Conservation (phyloP, 164 flowering plant genomes). For the Umbellularia californica region DNA sequence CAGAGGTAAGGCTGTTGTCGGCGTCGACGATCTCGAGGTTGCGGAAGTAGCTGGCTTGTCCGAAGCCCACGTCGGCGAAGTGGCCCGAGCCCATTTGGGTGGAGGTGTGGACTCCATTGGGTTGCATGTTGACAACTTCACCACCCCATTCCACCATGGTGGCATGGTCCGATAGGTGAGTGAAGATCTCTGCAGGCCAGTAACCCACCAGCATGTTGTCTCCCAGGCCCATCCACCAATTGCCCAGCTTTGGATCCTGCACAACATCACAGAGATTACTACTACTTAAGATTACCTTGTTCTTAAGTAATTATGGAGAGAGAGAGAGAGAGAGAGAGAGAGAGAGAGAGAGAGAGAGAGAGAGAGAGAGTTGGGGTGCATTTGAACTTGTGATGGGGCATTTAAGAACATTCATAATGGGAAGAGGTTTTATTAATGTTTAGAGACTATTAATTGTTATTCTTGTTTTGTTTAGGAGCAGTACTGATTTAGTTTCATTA, state of each 20-base stretch:
- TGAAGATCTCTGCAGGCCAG: constrained; percentile 71
- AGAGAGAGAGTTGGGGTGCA: no score
- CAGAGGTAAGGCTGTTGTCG: constrained; percentile 77
- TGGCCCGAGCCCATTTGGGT: constrained; percentile 83
- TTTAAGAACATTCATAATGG: no score
- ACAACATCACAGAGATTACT: not conserved
- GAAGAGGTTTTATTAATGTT: no score
- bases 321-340: no score
- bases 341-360: no score
- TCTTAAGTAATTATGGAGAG: no score
- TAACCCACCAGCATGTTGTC: constrained; percentile 61
- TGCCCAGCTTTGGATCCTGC: constrained; percentile 68
- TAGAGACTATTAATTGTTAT: no score
- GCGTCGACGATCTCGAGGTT: constrained; percentile 82
- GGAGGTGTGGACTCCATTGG: constrained; percentile 53
- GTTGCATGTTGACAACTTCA: constrained; percentile 61
- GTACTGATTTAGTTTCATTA: no score
- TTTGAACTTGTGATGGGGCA: no score
- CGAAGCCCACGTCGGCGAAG: constrained; percentile 79
- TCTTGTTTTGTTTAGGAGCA: no score
- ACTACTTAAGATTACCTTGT: no score
- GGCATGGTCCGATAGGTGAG: constrained; percentile 60
- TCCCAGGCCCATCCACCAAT: constrained; percentile 76
- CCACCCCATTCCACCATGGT: constrained; percentile 88
- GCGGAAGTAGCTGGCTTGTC: constrained; percentile 75